Base-by-base conservation (phyloP, 2,329 filamentous ascomycete genomes). In the Lasiodiplodia theobromae region DNA sequence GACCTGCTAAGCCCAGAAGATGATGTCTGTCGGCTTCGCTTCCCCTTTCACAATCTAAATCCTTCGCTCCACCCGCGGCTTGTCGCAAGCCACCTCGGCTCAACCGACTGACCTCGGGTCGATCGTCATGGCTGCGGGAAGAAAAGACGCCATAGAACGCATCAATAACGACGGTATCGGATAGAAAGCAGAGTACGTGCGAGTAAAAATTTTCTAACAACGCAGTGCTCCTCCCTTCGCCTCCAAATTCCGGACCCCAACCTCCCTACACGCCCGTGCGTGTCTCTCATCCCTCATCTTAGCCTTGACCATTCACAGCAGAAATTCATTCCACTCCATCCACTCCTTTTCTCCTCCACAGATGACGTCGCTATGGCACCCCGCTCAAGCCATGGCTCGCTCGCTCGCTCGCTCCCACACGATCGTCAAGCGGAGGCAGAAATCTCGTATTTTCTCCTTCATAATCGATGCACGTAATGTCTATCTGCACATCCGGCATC, bases 401-500 rank as follows among this genome's bases (percentile, higher is more conserved):
- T 38, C 37, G 37, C 37, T 14, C 14, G 38, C 38, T 44, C 40
- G 51, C 14, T 12, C 28, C 25, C 51, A 53, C 51, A 16, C 23
- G 51, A 25, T 53, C 25, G 51, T 8, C 23, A 14, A 25, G 49
- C 8, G 23, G 49, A 21, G 23, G 5, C 12, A 23, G 23, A 52
- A 28, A 44, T 44, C 18, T 44, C 21, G 49, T 16, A 52, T 52
- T 21, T 28, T 6, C 21, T 6, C 10, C 21, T 47, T 47, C 51
- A 53, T 18, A 53, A 53, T 28, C 23, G 51, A 53, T 53, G 51
- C 51, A 53, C 25, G 51, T 53, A 53, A 53, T 31, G 28, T 4
- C 51, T 21, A 21, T 18, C 25, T 28, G 23, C 21, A 28, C 51
- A 21, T 28, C 51, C 25, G 23, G 51, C 51, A 53, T 53, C 51